Percentiles rank a stretch among this genome's conserved stretches.
phyloP scores from a whole-genome alignment of 805 yeast genomes.

The Myxozyma neotropica region DNA sequence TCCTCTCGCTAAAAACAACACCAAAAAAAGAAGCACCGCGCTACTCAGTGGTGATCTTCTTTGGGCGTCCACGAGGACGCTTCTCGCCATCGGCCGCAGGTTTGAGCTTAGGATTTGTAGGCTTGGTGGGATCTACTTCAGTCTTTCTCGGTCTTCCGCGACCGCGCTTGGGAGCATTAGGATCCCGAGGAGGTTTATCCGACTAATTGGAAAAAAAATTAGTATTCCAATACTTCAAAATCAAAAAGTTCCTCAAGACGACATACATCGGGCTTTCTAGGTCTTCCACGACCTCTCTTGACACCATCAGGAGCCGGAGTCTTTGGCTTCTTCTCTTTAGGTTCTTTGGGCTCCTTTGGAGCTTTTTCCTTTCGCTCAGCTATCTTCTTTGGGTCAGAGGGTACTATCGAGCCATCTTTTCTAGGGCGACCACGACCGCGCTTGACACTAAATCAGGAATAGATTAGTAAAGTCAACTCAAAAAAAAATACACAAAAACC shows the following conservation, averaged over 20 bases:
- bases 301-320: conserved; percentile 1
- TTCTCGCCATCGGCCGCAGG: not conserved
- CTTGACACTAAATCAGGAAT: not conserved
- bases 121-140: not conserved
- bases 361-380: too few species aligned
- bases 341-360: not conserved
- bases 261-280: conserved; percentile 13
- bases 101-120: not conserved
- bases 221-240: not conserved
- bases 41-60: not conserved
- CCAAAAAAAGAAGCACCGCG: not conserved
- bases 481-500: not conserved
- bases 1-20: not conserved
- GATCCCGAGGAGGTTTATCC: not conserved
- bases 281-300: conserved; percentile 28
- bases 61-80: conserved; percentile 7
- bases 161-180: conserved; percentile 10
- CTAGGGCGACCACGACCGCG: conserved; percentile 31
- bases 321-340: not conserved
- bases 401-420: not conserved
- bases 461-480: not conserved
- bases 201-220: not conserved
- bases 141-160: conserved; percentile 16
- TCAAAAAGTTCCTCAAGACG: not conserved
- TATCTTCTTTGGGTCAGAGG: not conserved